Conservation (phyloP, 805 yeast species). For the Wickerhamomyces tratensis region DNA sequence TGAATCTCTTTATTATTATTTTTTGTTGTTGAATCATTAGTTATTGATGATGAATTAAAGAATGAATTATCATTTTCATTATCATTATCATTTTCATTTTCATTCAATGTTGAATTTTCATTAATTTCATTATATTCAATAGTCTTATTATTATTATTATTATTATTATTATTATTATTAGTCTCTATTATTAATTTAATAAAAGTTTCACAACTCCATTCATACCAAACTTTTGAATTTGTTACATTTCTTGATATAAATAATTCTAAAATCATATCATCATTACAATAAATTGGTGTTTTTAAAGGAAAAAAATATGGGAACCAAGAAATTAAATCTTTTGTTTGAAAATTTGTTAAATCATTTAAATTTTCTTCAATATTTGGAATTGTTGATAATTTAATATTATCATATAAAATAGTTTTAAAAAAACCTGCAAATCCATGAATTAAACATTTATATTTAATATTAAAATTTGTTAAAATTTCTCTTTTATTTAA, state of each 20-base stretch:
- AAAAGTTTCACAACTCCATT: slow-evolving; percentile 51
- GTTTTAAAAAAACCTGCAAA: slow-evolving; percentile 71
- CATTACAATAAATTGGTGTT: slow-evolving; percentile 40
- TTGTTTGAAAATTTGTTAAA: slow-evolving; percentile 23
- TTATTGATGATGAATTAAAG: too few species aligned
- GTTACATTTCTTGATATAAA: slow-evolving; percentile 37
- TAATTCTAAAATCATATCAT: slow-evolving; percentile 44
- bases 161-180: slow-evolving; percentile 4
- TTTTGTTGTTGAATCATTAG: too few species aligned
- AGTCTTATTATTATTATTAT: slow-evolving; percentile 4
- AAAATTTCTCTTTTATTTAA: slow-evolving; percentile 27
- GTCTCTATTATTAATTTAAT: slow-evolving; percentile 28
- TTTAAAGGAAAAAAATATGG: slow-evolving; percentile 57
- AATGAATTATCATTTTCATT: too few species aligned
- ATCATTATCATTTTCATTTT: too few species aligned
- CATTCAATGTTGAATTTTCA: too few species aligned
- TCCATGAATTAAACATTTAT: slow-evolving; percentile 58
- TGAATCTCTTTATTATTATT: too few species aligned
- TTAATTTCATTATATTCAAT: too few species aligned
- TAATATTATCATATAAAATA: slow-evolving; percentile 48
- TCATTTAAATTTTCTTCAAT: too few species aligned
- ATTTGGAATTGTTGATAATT: slow-evolving; percentile 38
- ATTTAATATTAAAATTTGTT: slow-evolving; percentile 33
- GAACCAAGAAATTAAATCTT: slow-evolving; percentile 53
- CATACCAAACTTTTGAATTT: slow-evolving; percentile 49